phyloP scores from a whole-genome alignment of 192 early-diverging fungal species.

The Phlyctochytrium arcticum region DNA sequence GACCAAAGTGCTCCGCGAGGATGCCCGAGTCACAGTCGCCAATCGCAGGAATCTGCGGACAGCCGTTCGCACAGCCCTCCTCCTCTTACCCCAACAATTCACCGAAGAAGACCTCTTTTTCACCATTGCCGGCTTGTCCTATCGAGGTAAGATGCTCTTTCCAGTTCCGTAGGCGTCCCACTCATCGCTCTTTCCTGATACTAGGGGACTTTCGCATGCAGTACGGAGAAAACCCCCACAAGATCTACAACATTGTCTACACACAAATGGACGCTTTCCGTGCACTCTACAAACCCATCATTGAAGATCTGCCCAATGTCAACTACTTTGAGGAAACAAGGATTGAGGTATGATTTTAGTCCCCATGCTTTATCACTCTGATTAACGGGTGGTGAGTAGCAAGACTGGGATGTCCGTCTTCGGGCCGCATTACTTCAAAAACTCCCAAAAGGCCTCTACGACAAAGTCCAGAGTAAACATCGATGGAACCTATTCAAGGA shows the following conservation, averaged over 20 bases:
- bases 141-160: slow-evolving; percentile 27
- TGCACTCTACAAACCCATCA: slow-evolving; percentile 39
- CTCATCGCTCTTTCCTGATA: not conserved
- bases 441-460: slow-evolving; percentile 74
- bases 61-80: slow-evolving; percentile 76
- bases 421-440: slow-evolving; percentile 71
- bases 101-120: slow-evolving; percentile 75
- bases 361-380: not conserved
- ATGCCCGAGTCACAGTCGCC: slow-evolving; percentile 67
- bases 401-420: slow-evolving; percentile 38
- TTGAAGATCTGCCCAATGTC: slow-evolving; percentile 41
- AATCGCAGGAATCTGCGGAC: slow-evolving; percentile 84
- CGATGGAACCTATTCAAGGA: slow-evolving; percentile 27
- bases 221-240: slow-evolving; percentile 88
- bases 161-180: not conserved
- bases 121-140: slow-evolving; percentile 83
- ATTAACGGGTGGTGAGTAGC: too few species aligned
- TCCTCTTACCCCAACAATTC: slow-evolving; percentile 80
- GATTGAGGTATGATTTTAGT: slow-evolving; percentile 29
- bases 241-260: slow-evolving; percentile 90
- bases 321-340: slow-evolving; percentile 29
- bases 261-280: slow-evolving; percentile 65
- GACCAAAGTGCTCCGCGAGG: slow-evolving; percentile 73
- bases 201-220: slow-evolving; percentile 89
- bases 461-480: slow-evolving; percentile 30